These are phyloP conservation scores for Tulasnella sp. DNA, from an alignment of 768 basidiomycete genomes.

Conservation along the genomic window DNA sequence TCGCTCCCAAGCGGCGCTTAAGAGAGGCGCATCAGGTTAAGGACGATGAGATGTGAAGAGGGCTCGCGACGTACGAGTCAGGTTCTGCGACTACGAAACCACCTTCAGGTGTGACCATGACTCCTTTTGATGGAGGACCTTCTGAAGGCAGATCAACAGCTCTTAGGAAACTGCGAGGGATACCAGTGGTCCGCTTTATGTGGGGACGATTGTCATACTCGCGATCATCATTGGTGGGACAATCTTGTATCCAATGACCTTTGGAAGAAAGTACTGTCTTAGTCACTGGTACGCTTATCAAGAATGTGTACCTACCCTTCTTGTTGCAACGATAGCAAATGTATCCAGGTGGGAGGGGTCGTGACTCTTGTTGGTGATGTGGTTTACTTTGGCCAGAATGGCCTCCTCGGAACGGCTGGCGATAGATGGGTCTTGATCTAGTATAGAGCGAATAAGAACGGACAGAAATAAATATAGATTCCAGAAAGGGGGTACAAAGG, in stretches of 20 bases:
- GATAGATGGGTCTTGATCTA: not conserved
- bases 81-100: constrained; percentile 96
- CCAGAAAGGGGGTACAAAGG: not conserved
- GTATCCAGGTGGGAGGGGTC: constrained; percentile 85
- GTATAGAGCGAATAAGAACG: not conserved
- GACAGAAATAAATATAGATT: not conserved
- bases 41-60: not conserved
- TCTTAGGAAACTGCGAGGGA: constrained; percentile 94
- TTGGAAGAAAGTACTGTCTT: constrained; percentile 11
- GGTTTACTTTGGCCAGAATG: constrained; percentile 33
- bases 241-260: constrained; percentile 99
- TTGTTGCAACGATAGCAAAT: constrained; percentile 98
- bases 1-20: constrained; percentile 88
- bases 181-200: constrained; percentile 96
- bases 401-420: constrained; percentile 30
- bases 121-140: constrained; percentile 45
- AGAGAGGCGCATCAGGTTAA: not conserved
- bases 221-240: constrained; percentile 92
- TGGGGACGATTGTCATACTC: constrained; percentile 89
- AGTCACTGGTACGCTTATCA: not conserved
- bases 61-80: constrained; percentile 59
- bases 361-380: constrained; percentile 46
- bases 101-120: constrained; percentile 98
- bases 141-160: constrained; percentile 78
- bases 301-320: constrained; percentile 49